A percentile compares a stretch with the other conserved stretches of the same genome.
Conservation (phyloP, 2,329 filamentous ascomycete species). For the Hypoxylon sp. region DNA sequence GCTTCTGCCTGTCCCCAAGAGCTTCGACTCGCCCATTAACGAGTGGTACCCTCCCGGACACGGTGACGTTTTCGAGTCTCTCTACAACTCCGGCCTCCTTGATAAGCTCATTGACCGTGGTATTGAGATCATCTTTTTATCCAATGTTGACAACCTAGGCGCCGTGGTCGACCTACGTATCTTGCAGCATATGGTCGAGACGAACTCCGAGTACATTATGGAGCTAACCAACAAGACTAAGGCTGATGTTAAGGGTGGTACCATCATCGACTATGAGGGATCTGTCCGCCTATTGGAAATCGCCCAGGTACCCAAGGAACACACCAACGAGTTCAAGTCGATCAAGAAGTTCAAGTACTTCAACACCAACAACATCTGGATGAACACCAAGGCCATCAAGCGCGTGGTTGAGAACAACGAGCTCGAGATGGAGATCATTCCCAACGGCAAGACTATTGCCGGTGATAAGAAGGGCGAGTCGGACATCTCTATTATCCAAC, state of each 20-base stretch:
- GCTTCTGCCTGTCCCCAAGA: slow-evolving; percentile 93
- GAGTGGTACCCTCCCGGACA: slow-evolving; percentile 99
- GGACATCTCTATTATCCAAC: slow-evolving; percentile 96
- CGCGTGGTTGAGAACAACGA: slow-evolving; percentile 98
- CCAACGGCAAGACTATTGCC: slow-evolving; percentile 98
- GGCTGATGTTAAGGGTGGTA: slow-evolving; percentile 99
- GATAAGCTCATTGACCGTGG: slow-evolving; percentile 96
- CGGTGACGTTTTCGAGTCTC: slow-evolving; percentile 99
- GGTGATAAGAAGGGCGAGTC: slow-evolving; percentile 99
- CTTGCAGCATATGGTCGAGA: slow-evolving; percentile 99
- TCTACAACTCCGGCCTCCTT: slow-evolving; percentile 98
- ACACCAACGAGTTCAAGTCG: slow-evolving; percentile 99
- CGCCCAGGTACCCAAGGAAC: slow-evolving; percentile 99
- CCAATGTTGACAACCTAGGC: slow-evolving; percentile 98
- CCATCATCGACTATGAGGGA: slow-evolving; percentile 99
- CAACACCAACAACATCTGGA: slow-evolving; percentile 99
- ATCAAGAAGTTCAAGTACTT: slow-evolving; percentile 99
- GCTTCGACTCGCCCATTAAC: slow-evolving; percentile 85
- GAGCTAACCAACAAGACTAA: slow-evolving; percentile 99
- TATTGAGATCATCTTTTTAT: slow-evolving; percentile 98
- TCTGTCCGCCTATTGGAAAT: slow-evolving; percentile 97
- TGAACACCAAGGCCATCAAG: slow-evolving; percentile 98
- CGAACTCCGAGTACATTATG: slow-evolving; percentile 98
- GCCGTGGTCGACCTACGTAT: slow-evolving; percentile 98
- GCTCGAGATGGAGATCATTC: slow-evolving; percentile 99